Evolutionary conservation across 768 basidiomycete species (phyloP).

Genomic region (Piloderma croceum): DNA sequence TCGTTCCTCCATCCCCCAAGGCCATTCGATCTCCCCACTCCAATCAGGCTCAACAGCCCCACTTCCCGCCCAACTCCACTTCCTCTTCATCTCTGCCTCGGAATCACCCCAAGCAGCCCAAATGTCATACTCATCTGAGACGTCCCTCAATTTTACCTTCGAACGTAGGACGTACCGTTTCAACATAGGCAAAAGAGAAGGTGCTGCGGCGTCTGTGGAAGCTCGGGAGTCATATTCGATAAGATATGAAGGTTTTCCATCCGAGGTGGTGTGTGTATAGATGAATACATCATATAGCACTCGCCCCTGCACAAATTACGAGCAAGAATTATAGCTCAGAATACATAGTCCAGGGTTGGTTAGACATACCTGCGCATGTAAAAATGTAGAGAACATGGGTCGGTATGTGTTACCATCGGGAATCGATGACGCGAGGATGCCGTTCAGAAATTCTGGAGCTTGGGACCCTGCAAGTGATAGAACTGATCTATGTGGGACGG

Average conservation of each 20-base stretch:
- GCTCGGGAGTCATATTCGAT: slow-evolving; percentile 66
- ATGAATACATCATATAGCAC: slow-evolving; percentile 87
- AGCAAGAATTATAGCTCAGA: slow-evolving; percentile 4
- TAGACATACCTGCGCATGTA: slow-evolving; percentile 68
- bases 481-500: slow-evolving; percentile 58
- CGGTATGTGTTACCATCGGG: slow-evolving; percentile 38
- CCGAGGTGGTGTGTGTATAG: slow-evolving; percentile 48
- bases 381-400: slow-evolving; percentile 65
- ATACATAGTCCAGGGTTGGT: slow-evolving; percentile 10
- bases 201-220: slow-evolving; percentile 54
- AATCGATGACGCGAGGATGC: slow-evolving; percentile 50
- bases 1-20: slow-evolving; percentile 55
- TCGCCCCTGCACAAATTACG: slow-evolving; percentile 55
- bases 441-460: slow-evolving; percentile 76
- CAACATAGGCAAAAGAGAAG: slow-evolving; percentile 61
- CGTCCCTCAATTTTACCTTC: slow-evolving; percentile 79
- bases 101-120: slow-evolving; percentile 73
- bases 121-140: slow-evolving; percentile 70
- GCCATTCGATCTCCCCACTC: slow-evolving; percentile 41
- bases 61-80: slow-evolving; percentile 58
- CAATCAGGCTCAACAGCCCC: slow-evolving; percentile 77
- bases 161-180: slow-evolving; percentile 85
- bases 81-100: slow-evolving; percentile 35
- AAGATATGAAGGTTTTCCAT: slow-evolving; percentile 50
- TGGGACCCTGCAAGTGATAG: slow-evolving; percentile 79